Evolutionary conservation across 169 alveolate genomes (phyloP).

Genomic region (Plasmodium malariae): DNA sequence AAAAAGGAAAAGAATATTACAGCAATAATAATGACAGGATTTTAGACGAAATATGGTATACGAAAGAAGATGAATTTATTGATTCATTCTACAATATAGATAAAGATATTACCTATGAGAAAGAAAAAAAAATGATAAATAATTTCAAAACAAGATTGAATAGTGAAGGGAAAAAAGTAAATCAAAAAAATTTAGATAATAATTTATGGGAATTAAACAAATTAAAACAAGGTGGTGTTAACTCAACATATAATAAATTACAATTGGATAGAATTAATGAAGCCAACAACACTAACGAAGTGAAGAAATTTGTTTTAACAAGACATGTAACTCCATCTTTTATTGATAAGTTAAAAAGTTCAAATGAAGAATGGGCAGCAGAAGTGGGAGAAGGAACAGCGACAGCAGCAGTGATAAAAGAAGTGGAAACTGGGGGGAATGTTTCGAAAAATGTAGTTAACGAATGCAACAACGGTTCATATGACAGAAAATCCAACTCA

Average conservation of each 20-base stretch:
- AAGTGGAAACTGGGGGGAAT: background rate
- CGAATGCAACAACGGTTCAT: constrained; percentile 63
- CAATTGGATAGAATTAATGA: constrained; percentile 85
- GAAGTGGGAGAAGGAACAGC: constrained; percentile 22
- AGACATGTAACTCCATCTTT: constrained; percentile 95
- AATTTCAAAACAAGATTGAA: constrained; percentile 49
- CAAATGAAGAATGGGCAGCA: constrained; percentile 38
- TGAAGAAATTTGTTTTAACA: constrained; percentile 93
- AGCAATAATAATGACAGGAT: constrained; percentile 44
- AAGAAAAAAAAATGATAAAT: constrained; percentile 60
- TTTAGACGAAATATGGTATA: constrained; percentile 73
- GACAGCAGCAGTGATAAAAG: too few relatives aligned
- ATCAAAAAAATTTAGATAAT: constrained; percentile 94
- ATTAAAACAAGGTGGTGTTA: constrained; percentile 95
- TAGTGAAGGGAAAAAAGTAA: constrained; percentile 76
- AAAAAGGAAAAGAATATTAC: constrained; percentile 25
- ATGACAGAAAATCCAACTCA: constrained; percentile 82
- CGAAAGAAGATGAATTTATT: constrained; percentile 73
- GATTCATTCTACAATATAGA: constrained; percentile 73
- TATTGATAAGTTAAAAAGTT: constrained; percentile 89
- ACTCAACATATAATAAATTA: constrained; percentile 83
- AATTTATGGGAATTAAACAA: constrained; percentile 97
- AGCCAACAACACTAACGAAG: constrained; percentile 91
- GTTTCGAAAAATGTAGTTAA: constrained; percentile 87
- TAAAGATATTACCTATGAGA: constrained; percentile 33